Conservation (phyloP, 345 rosid species). For the Aquilaria sinensis region DNA sequence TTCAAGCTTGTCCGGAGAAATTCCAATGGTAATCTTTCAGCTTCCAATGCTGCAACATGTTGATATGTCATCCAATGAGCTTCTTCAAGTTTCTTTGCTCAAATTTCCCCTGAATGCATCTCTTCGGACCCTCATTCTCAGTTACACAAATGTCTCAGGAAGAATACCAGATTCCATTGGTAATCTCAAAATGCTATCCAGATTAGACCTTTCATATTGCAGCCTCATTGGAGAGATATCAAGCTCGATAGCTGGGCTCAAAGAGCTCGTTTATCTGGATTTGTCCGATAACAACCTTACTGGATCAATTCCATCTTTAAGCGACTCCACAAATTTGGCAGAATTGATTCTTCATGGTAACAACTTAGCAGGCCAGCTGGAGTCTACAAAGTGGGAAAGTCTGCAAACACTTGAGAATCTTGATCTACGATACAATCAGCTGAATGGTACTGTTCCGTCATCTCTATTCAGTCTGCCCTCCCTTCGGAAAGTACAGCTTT, state of each 20-base stretch:
- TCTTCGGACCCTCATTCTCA: slow-evolving; percentile 22
- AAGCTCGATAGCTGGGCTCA: slow-evolving; percentile 13
- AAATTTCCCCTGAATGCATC: slow-evolving; percentile 6
- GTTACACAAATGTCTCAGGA: slow-evolving; percentile 24
- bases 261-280: slow-evolving; percentile 19
- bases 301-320: slow-evolving; percentile 33
- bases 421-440: slow-evolving; percentile 19
- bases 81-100: slow-evolving; percentile 19
- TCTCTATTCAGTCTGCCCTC: slow-evolving; percentile 18
- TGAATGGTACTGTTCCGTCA: slow-evolving; percentile 26
- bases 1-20: slow-evolving; percentile 11
- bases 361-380: slow-evolving; percentile 18
- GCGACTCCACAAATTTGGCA: slow-evolving; percentile 14
- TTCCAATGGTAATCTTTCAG: slow-evolving; percentile 22
- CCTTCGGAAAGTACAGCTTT: slow-evolving; percentile 8
- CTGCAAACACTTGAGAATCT: slow-evolving; percentile 22
- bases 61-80: slow-evolving; percentile 12
- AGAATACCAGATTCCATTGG: slow-evolving; percentile 17
- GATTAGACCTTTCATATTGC: slow-evolving; percentile 7
- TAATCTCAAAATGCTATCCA: slow-evolving; percentile 19
- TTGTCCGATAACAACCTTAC: slow-evolving; percentile 8
- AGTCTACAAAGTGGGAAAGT: slow-evolving; percentile 20
- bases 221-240: slow-evolving; percentile 19
- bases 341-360: slow-evolving; percentile 23
- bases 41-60: slow-evolving; percentile 18